Base-by-base conservation (phyloP, 2,329 filamentous ascomycete species). In the Tolypocladium sp. region DNA sequence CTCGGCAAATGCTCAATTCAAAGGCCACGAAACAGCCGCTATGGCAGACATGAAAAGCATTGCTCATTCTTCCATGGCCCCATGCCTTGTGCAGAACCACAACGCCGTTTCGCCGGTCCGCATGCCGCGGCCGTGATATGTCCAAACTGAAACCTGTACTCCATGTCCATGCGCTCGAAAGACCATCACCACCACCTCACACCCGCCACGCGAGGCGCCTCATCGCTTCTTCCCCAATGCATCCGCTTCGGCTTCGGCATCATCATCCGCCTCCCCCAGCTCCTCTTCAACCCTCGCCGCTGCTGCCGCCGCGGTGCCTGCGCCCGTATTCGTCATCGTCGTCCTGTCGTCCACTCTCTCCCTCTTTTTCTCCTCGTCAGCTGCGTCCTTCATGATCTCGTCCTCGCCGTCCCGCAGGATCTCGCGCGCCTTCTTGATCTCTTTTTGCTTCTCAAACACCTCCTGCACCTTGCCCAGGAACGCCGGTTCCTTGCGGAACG, bases 391-490 rank as follows among this genome's bases (percentile, higher is more conserved):
- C 69, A 81, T 78, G 56, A 86, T 79, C 61, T 82, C 81, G 52
- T 84, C 71, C 60, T 86, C 86, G 69, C 87, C 85, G 65, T 88
- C 87, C 57, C 84, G 84, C 64, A 92, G 84, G 57, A 86, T 84
- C 77, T 92, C 92, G 62, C 92, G 81, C 57, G 90, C 89, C 68
- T 89, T 85, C 71, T 94, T 94, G 63, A 97, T 86, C 70, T 92
- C 87, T 70, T 87, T 87, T 66, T 95, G 91, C 80, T 93, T 92
- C 74, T 91, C 89, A 65, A 96, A 83, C 69, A 96, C 85, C 76
- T 96, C 92, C 71, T 91, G 86, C 58, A 97, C 92, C 68, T 93
- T 87, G 55, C 94, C 94, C 51, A 97, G 79, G 71, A 96, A 95
- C 60, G 84, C 80, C 10, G 90, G 87, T 69, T 97, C 95, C 63